phyloP scores from a whole-genome alignment of 2,329 filamentous ascomycete species.

The Moelleriella libera region DNA sequence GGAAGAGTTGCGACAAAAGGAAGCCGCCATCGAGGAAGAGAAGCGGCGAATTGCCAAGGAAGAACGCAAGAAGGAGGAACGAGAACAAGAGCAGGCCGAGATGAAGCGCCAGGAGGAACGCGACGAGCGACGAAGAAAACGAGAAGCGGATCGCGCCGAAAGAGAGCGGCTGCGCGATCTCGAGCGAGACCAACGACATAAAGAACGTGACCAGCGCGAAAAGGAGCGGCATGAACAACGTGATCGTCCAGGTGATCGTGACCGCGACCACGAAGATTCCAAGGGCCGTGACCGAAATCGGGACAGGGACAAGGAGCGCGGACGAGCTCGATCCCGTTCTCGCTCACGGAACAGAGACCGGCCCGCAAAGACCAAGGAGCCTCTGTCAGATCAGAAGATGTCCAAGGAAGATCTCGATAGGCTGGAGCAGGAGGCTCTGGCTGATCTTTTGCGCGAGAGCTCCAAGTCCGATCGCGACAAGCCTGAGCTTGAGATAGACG shows the following conservation, averaged over 20 bases:
- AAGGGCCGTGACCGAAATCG: slow-evolving; percentile 15
- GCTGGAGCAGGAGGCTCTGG: slow-evolving; percentile 43
- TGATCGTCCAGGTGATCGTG: slow-evolving; percentile 14
- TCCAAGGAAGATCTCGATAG: slow-evolving; percentile 43
- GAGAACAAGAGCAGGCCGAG: slow-evolving; percentile 34
- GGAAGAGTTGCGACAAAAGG: slow-evolving; percentile 43
- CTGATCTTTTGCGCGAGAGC: slow-evolving; percentile 45
- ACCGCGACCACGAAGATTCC: slow-evolving; percentile 17
- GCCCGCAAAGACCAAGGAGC: slow-evolving; percentile 20
- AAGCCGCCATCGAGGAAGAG: slow-evolving; percentile 47
- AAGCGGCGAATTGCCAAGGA: slow-evolving; percentile 43
- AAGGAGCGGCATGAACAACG: slow-evolving; percentile 16
- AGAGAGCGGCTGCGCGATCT: slow-evolving; percentile 30
- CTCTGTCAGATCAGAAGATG: slow-evolving; percentile 31
- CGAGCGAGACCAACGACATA: slow-evolving; percentile 24
- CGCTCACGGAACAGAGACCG: slow-evolving; percentile 16
- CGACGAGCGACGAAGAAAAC: slow-evolving; percentile 32
- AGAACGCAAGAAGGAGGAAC: slow-evolving; percentile 36
- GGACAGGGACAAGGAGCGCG: slow-evolving; percentile 11
- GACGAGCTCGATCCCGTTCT: slow-evolving; percentile 17
- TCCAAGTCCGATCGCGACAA: slow-evolving; percentile 32
- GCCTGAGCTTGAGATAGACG: slow-evolving; percentile 42
- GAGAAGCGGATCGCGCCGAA: slow-evolving; percentile 41
- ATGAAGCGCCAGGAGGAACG: slow-evolving; percentile 34
- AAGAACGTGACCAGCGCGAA: slow-evolving; percentile 23